Evolutionary conservation across 306 rosid species (phyloP).

Genomic region (Datisca glomerata): DNA sequence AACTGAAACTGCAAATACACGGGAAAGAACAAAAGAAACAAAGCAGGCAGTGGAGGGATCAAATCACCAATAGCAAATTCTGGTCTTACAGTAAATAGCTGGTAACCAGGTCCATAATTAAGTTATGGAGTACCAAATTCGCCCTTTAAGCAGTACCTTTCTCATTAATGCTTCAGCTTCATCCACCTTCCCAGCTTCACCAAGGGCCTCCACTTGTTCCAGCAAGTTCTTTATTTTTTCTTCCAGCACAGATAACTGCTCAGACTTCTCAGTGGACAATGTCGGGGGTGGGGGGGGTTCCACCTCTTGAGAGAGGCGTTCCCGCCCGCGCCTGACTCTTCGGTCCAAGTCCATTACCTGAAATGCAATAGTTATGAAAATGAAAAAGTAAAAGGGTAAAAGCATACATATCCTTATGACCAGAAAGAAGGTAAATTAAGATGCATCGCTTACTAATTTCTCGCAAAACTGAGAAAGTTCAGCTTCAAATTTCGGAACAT

Average conservation of each 20-base stretch:
- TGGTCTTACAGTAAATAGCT: too few species aligned
- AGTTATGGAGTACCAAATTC: too few species aligned
- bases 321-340: conserved; percentile 92
- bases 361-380: conserved; percentile 1
- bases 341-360: conserved; percentile 98
- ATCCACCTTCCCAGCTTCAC: conserved; percentile 99
- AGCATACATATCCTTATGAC: conserved; percentile 3
- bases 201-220: conserved; percentile 93
- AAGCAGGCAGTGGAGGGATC: too few species aligned
- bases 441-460: conserved; percentile 53
- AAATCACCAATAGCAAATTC: too few species aligned
- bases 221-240: conserved; percentile 96
- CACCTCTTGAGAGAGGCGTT: conserved; percentile 95
- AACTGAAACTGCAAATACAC: too few species aligned
- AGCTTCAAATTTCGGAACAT: conserved; percentile 80
- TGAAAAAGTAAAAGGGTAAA: neutral
- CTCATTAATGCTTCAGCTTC: conserved; percentile 99
- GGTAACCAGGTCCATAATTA: too few species aligned
- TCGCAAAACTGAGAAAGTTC: conserved; percentile 94
- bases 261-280: conserved; percentile 75
- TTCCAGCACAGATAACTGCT: conserved; percentile 72
- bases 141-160: conserved; percentile 66
- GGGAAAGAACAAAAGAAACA: too few species aligned
- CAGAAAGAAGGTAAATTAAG: neutral
- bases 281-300: conserved; percentile 86